Evolutionary conservation across 306 rosid species (phyloP).

Genomic region (Arachis stenosperma): DNA sequence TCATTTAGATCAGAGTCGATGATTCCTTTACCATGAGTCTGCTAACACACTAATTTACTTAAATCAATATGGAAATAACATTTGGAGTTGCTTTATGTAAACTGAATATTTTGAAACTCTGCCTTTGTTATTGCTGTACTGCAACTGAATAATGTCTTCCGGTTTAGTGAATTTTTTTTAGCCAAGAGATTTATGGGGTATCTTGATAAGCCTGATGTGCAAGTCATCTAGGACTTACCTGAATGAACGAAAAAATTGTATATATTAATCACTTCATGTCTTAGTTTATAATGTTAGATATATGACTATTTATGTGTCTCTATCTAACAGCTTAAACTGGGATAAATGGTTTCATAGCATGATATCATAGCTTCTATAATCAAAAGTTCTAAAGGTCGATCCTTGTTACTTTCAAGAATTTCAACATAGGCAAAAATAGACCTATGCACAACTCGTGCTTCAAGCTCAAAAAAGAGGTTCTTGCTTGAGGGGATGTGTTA

Average conservation of each 20-base stretch:
- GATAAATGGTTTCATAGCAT: too few relatives aligned
- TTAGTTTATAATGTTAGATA: too few relatives aligned
- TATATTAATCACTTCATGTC: neutral
- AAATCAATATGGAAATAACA: neutral
- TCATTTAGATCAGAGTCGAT: constrained; percentile 2
- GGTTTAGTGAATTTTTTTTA: neutral
- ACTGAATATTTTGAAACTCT: constrained; percentile 16
- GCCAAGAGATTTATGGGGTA: constrained; percentile 12
- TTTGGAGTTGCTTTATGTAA: constrained; percentile 8
- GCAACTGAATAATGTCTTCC: neutral
- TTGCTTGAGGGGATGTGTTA: too few relatives aligned
- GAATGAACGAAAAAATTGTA: neutral
- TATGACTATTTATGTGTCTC: too few relatives aligned
- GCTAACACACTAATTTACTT: constrained; percentile 14
- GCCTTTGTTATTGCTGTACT: constrained; percentile 1
- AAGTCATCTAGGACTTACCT: neutral
- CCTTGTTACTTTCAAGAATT: too few relatives aligned
- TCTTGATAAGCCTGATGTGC: constrained; percentile 21
- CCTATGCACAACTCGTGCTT: too few relatives aligned
- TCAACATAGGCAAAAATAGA: too few relatives aligned
- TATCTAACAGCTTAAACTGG: too few relatives aligned
- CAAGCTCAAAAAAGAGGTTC: too few relatives aligned
- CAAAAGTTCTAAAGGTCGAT: too few relatives aligned
- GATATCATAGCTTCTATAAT: too few relatives aligned
- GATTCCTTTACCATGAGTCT: constrained; percentile 21